A percentile compares a stretch with the other conserved stretches of the same genome.
Evolutionary conservation across 2,329 filamentous ascomycete species (phyloP).

Genomic region (Pseudopithomyces chartarum): DNA sequence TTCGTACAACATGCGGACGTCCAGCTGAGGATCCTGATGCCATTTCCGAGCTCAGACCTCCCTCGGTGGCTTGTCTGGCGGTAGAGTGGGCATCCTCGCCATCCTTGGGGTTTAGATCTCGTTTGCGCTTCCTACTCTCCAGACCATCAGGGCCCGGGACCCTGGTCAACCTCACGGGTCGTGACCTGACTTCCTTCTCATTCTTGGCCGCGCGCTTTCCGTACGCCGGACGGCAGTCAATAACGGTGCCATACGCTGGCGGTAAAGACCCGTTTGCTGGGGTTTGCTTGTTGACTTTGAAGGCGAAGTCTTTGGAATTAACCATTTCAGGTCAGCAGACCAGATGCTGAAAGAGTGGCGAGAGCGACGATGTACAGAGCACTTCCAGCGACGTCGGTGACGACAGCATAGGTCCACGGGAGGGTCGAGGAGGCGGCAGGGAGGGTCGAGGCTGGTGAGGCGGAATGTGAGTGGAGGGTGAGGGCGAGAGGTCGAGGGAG

Average conservation of each 20-base stretch:
- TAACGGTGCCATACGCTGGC: conserved; percentile 39
- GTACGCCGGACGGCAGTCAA: conserved; percentile 40
- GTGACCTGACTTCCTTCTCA: conserved; percentile 34
- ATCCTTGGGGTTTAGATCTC: conserved; percentile 13
- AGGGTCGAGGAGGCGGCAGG: not conserved
- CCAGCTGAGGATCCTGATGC: not conserved
- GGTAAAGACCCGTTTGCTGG: conserved; percentile 31
- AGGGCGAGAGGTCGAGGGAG: conserved; percentile 2
- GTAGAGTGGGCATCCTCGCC: not conserved
- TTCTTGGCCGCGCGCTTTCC: conserved; percentile 30
- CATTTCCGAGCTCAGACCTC: not conserved
- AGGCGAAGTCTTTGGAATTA: conserved; percentile 44
- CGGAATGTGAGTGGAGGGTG: conserved; percentile 1
- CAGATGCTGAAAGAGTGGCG: conserved; percentile 32
- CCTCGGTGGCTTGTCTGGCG: not conserved
- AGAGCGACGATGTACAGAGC: conserved; percentile 22
- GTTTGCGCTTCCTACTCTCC: conserved; percentile 29
- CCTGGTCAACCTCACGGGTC: conserved; percentile 35
- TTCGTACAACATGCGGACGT: conserved; percentile 14
- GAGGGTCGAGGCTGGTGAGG: conserved; percentile 8
- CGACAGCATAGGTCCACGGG: conserved; percentile 16
- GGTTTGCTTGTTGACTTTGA: conserved; percentile 46
- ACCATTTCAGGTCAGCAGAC: conserved; percentile 45
- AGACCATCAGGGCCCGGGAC: conserved; percentile 24
- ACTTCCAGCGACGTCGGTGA: conserved; percentile 14